phyloP scores from a whole-genome alignment of 768 basidiomycete genomes.

The Phlebiopsis gigantea region DNA sequence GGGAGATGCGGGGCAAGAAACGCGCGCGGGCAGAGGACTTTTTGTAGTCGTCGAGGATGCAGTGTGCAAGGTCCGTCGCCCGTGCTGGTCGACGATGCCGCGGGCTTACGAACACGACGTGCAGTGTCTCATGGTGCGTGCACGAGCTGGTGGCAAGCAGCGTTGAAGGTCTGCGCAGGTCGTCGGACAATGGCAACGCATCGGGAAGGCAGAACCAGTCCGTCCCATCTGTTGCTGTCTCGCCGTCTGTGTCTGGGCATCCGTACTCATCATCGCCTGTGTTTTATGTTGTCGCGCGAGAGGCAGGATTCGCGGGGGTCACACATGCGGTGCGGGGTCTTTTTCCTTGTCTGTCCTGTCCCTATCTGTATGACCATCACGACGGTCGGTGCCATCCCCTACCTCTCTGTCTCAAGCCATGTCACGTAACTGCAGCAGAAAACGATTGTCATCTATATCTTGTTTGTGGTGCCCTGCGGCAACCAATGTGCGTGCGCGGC shows the following conservation, averaged over 20 bases:
- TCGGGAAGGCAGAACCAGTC: slow-evolving; percentile 12
- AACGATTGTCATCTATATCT: no score
- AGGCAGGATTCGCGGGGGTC: not conserved
- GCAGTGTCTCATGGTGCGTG: not conserved
- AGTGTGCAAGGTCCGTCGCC: not conserved
- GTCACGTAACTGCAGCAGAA: not conserved
- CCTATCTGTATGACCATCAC: not conserved
- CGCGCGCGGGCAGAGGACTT: slow-evolving; percentile 85
- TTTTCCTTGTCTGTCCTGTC: slow-evolving; percentile 1
- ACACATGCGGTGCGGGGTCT: slow-evolving; percentile 11
- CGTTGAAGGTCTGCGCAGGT: slow-evolving; percentile 2
- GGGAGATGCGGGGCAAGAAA: slow-evolving; percentile 76
- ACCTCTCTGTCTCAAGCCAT: not conserved
- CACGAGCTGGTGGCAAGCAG: not conserved
- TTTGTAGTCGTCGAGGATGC: not conserved
- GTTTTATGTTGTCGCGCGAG: not conserved
- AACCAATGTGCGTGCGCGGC: no score
- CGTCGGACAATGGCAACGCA: not conserved
- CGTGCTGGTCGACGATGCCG: not conserved
- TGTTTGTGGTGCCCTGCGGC: no score
- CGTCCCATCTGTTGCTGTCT: slow-evolving; percentile 14
- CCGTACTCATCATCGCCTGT: slow-evolving; percentile 5
- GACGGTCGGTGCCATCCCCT: not conserved
- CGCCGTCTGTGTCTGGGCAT: not conserved
- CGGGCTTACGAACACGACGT: not conserved